Evolutionary conservation across 2,329 filamentous ascomycete species (phyloP), one percentile per base, ranked within the genome.

Genomic region (Stenocarpella maydis): DNA sequence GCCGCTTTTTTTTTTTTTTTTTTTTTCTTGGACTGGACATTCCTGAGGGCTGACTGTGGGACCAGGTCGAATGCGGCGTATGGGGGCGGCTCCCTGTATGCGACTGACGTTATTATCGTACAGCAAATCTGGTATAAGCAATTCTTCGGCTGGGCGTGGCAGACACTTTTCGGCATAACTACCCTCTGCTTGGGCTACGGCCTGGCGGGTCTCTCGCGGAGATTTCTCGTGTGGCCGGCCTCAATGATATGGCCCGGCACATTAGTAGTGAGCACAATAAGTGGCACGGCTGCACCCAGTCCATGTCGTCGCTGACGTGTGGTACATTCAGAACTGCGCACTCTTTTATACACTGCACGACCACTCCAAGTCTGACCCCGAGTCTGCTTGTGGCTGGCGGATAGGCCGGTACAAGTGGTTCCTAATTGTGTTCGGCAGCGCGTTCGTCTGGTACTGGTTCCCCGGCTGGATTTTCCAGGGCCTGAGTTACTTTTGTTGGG

Each of bases 361-460:
- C 69, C 82, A 83, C 73, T 79, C 80, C 4, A 77, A 76, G 17
- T 82, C 82, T 7, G 82, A 87, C 72, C 84, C 86, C 1, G 75
- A 80, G 55, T 84, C 84, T 66, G 83, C 83, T 28, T 85, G 82
- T 74, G 89, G 90, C 52, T 92, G 90, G 90, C 83, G 75, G 41
- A 84, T 91, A 60, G 85, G 87, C n/a, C 86, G 89, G 64, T 91
- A 90, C 77, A 84, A 83, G 72, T 87, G 87, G 77, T 92, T 91
- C 79, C 75, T 90, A 67, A 85, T 86, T 72, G 82, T 89, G 43
- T 86, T 87, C 72, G 75, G 79, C 31, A 84, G 79, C 21, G 83
- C 82, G 3, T 88, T 88, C 73, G 73, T 81, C 37, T 88, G 85
- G 85, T 86, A 87, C 75, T 87, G 83, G 81, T 82, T 87, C 73